Base-by-base conservation (phyloP, 495 filamentous ascomycete genomes). In the Tuber aestivum region DNA sequence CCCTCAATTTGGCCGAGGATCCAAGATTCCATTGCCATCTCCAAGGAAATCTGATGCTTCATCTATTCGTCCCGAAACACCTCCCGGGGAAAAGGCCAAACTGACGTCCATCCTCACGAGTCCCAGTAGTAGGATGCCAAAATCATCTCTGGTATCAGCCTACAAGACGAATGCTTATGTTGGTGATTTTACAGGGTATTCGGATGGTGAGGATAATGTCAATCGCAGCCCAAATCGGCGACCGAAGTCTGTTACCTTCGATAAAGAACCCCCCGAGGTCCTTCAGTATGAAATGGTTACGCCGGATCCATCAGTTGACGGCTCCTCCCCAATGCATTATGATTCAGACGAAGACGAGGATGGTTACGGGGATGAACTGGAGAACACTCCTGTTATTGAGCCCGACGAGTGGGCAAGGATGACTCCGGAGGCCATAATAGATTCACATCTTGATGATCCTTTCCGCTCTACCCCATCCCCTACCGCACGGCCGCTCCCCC, bases 251-350 rank as follows among this genome's bases (percentile, higher is more conserved):
- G 95, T 99, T 41, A 98, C 93, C 2, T 99, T 97, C 81, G 94
- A 97, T 86, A 91, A 90, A 41, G 95, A 93, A 0, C 95, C 95
- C 37, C 96, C 95, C 41, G 92, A 95, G 83, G 87, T 98, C 72
- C 97, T 97, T 80, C 94, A 98, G 83, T 99, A 98, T 82, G 95
- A 97, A 85, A 94, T 97, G 93, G 91, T 92, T 45, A 99, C 95
- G 4, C 95, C 95, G 1, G 95, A 97, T 83, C 89, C 93, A 23
- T 97, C 96, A 20, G 8, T 98, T 92, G 1, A 86, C 95, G 93
- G 90, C 72, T 97, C 94, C 9, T 90, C 94, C 40, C 92, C 97
- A 76, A 92, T 92, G 32, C 97, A 94, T 83, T 97, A 94, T 82
- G 95, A 97, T 73, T 94, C 92, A 5, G 86, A 85, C 3, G 89